Base-by-base conservation (phyloP, 139 green algal species). In the Microglena sp. region DNA sequence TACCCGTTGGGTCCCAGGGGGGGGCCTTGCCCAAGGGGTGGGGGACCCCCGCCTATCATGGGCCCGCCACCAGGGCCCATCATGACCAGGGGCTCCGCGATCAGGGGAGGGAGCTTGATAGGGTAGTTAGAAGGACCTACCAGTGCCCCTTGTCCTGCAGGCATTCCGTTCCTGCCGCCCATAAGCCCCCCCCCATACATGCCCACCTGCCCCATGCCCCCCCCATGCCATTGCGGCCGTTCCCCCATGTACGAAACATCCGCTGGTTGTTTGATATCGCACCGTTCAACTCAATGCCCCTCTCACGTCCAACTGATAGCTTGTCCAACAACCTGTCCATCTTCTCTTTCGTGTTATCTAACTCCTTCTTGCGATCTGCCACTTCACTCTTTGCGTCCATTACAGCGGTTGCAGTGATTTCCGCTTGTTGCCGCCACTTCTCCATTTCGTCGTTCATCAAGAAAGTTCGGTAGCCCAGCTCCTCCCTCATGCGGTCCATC, bases 281-380 rank as follows among this genome's bases (percentile, higher is more conserved):
- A 0, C 78, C 77, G 4, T 55, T 69, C 64, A 88, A 72, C 62
- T 85, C 81, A 6, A 88, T 70, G 32, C 81, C 81, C 0, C 68
- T 69, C 58, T 88, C 82, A 5, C 82, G 62, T 1, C 74, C 72
- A 0, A 68, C 64, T 61, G 85, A 80, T 31, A 91, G 73, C 62
- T 85, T 87, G 18, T 91, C 85, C 62, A 91, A 59, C 46, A 91
- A 64, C 1, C 58, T 64, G 71, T 91, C 82, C 82, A 91, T 87
- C 55, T 83, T 86, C 46, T 87, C 77, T 60, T 86, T 87, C 46
- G 85, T 89, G n/a, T 33, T 31, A 45, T 88, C 82, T 33, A 91
- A 60, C 66, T 91, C 85, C 3, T 66, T 62, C 73, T 86, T 86
- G 44, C 85, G 77, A 63, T 87, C 80, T 68, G 84, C 62, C 35